These are phyloP conservation scores for Fusarium ambrosium DNA, from an alignment of 2,329 filamentous ascomycete genomes.

Conservation along the genomic window DNA sequence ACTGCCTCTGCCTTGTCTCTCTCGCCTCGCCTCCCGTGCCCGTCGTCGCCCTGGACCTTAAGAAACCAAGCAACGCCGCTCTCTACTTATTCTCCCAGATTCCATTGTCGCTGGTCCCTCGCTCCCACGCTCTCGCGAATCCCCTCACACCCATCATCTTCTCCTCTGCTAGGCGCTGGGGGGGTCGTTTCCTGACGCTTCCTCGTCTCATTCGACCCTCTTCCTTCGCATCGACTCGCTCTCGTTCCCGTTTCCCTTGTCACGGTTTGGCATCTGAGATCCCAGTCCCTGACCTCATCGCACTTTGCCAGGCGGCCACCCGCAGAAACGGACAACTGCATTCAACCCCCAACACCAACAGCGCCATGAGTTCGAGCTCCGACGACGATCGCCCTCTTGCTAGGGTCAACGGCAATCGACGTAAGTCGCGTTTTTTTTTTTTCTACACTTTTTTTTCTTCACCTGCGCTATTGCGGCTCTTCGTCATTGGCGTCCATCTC, in stretches of 20 bases:
- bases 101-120: constrained; percentile 41
- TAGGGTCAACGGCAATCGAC: constrained; percentile 76
- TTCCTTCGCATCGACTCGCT: constrained; percentile 25
- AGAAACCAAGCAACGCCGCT: constrained; percentile 42
- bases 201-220: constrained; percentile 30
- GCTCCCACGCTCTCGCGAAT: constrained; percentile 32
- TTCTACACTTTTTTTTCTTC: constrained; percentile 9
- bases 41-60: constrained; percentile 39
- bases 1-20: constrained; percentile 29
- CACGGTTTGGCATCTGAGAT: constrained; percentile 41
- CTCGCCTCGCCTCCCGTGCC: constrained; percentile 35
- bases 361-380: constrained; percentile 71
- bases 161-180: constrained; percentile 54
- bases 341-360: constrained; percentile 31
- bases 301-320: constrained; percentile 40
- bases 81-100: constrained; percentile 41
- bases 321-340: constrained; percentile 40
- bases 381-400: constrained; percentile 88
- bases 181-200: constrained; percentile 44
- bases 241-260: constrained; percentile 31
- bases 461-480: constrained; percentile 48
- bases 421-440: constrained; percentile 66
- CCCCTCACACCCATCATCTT: constrained; percentile 45
- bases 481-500: constrained; percentile 20
- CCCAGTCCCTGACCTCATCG: constrained; percentile 49